Evolutionary conservation across 2,329 filamentous ascomycete genomes (phyloP).

Genomic region (Cadophora luteo-olivacea): DNA sequence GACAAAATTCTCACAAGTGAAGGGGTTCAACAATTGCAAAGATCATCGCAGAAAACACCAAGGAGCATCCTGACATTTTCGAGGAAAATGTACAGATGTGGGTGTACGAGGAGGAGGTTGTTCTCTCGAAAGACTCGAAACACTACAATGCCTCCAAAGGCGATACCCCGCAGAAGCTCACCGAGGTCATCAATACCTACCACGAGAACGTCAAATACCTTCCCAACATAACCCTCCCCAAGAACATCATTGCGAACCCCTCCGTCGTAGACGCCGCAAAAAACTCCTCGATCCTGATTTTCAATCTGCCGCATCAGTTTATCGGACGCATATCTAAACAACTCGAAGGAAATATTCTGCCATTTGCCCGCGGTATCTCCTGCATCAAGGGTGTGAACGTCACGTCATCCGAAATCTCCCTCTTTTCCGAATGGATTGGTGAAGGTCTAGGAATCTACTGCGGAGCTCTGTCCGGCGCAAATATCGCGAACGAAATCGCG

Average conservation of each 20-base stretch:
- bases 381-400: conserved; percentile 99
- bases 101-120: conserved; percentile 94
- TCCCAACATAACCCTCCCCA: conserved; percentile 81
- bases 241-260: conserved; percentile 85
- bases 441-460: conserved; percentile 93
- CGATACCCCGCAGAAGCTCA: conserved; percentile 83
- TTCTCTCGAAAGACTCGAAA: conserved; percentile 72
- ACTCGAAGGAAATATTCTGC: conserved; percentile 86
- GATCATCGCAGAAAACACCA: conserved; percentile 92
- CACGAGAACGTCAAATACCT: conserved; percentile 99
- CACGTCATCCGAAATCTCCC: conserved; percentile 79
- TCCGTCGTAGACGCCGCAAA: conserved; percentile 81
- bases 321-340: conserved; percentile 86
- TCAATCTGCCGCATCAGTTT: conserved; percentile 97
- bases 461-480: conserved; percentile 92
- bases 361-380: conserved; percentile 90
- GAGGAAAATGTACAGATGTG: conserved; percentile 96
- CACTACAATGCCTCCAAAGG: conserved; percentile 69
- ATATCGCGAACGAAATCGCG: conserved; percentile 95
- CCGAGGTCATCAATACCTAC: conserved; percentile 84
- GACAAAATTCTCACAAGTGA: conserved; percentile 33
- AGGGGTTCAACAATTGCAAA: conserved; percentile 98
- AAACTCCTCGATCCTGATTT: conserved; percentile 87
- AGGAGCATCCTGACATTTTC: conserved; percentile 78
- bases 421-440: conserved; percentile 96